Conservation (phyloP, 2,329 filamentous ascomycete genomes). For the Davidsoniella virescens region DNA sequence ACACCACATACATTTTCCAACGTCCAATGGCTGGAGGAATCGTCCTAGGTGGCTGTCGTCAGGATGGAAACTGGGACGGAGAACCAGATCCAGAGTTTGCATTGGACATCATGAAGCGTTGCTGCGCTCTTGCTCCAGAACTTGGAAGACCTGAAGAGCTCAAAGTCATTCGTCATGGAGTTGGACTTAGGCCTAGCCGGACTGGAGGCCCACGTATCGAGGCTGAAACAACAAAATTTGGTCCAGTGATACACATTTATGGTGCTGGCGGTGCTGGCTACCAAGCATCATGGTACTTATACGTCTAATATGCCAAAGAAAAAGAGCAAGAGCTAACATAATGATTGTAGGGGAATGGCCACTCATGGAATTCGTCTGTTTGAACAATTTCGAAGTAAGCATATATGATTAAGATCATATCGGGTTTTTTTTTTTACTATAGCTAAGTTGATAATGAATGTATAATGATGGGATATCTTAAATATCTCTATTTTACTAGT, state of each 20-base stretch:
- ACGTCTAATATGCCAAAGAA: neutral
- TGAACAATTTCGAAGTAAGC: no score
- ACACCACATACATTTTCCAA: constrained; percentile 29
- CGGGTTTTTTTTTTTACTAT: no score
- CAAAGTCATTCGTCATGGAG: constrained; percentile 20
- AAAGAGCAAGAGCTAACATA: neutral
- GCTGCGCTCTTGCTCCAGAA: constrained; percentile 21
- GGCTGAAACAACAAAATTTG: constrained; percentile 16
- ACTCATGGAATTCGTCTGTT: neutral
- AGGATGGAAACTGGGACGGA: constrained; percentile 20
- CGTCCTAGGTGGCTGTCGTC: constrained; percentile 21
- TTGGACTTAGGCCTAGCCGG: constrained; percentile 20
- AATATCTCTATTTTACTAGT: no score
- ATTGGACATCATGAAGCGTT: constrained; percentile 20
- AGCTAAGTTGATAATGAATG: no score
- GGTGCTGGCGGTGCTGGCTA: constrained; percentile 19
- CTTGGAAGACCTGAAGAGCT: constrained; percentile 21
- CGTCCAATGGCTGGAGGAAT: constrained; percentile 22
- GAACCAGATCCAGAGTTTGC: constrained; percentile 19
- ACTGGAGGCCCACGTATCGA: constrained; percentile 20
- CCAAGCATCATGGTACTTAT: constrained; percentile 17
- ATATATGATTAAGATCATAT: no score
- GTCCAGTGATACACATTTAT: constrained; percentile 18
- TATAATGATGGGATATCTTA: no score
- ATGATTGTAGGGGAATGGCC: constrained; percentile 18